Percentiles rank a stretch among this genome's conserved stretches.
Conservation (phyloP, 208 protist genomes). For the Leishmania arabica region DNA sequence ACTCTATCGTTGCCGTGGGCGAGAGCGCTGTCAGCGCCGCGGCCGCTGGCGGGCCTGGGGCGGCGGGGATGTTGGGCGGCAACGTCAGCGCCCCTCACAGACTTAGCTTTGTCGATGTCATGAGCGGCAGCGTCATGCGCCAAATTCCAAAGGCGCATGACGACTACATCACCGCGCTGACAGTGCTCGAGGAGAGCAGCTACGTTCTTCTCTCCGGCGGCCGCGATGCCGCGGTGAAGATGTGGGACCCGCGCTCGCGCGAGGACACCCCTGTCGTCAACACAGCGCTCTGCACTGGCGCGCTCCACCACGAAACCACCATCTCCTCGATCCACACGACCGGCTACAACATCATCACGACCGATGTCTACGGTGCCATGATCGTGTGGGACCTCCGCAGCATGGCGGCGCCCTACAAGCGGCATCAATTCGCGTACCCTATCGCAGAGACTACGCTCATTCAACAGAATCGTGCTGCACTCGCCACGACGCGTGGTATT, state of each 20-base stretch:
- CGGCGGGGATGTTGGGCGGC: background rate
- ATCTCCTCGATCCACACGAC: constrained; percentile 61
- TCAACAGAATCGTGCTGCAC: constrained; percentile 23
- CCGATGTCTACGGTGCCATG: constrained; percentile 67
- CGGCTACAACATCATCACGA: constrained; percentile 59
- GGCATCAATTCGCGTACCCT: constrained; percentile 40
- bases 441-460: constrained; percentile 48
- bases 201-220: constrained; percentile 67
- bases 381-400: constrained; percentile 72
- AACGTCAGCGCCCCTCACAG: constrained; percentile 12
- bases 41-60: background rate
- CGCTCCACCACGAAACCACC: constrained; percentile 48
- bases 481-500: constrained; percentile 70
- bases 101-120: constrained; percentile 32
- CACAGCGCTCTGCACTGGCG: constrained; percentile 32
- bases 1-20: constrained; percentile 54
- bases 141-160: constrained; percentile 56
- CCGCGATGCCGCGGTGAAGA: constrained; percentile 66
- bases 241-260: constrained; percentile 73
- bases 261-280: constrained; percentile 26
- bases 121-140: constrained; percentile 42
- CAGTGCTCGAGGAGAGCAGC: constrained; percentile 56
- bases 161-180: constrained; percentile 77
- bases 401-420: constrained; percentile 43
- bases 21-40: constrained; percentile 36